phyloP scores from a whole-genome alignment of 1,284 basidiomycete species.

The Volvariella volvacea region DNA sequence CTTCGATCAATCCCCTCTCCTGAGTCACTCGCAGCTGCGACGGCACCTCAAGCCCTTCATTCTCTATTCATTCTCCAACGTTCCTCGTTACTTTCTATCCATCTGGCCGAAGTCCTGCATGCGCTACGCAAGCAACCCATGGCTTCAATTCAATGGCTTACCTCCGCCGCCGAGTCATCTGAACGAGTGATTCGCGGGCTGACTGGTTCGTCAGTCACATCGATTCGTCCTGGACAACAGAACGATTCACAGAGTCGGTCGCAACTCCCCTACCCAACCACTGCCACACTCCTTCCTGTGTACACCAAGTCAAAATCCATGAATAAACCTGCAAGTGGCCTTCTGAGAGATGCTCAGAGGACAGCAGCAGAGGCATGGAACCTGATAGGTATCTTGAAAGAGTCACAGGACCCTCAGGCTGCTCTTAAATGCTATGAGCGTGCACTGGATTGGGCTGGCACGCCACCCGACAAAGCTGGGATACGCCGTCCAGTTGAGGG shows the following conservation, averaged over 20 bases:
- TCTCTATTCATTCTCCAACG: conserved; percentile 66
- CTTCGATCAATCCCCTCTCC: conserved; percentile 59
- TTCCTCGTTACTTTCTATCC: conserved; percentile 64
- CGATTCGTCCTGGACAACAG: background rate
- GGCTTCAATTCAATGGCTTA: conserved; percentile 51
- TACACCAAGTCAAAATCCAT: conserved; percentile 43
- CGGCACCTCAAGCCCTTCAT: conserved; percentile 60
- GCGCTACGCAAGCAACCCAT: conserved; percentile 39
- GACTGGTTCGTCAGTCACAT: conserved; percentile 31
- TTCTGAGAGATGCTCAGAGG: conserved; percentile 64
- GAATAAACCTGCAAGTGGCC: conserved; percentile 45
- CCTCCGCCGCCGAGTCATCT: conserved; percentile 55
- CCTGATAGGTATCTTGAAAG: conserved; percentile 35
- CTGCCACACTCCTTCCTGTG: conserved; percentile 26
- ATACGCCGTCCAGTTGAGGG: conserved; percentile 41
- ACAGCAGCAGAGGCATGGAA: conserved; percentile 68
- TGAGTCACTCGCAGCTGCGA: conserved; percentile 30
- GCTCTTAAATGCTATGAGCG: conserved; percentile 33
- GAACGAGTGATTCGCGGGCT: conserved; percentile 58
- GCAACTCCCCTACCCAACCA: conserved; percentile 31
- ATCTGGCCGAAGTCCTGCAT: conserved; percentile 70
- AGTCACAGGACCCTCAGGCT: conserved; percentile 22
- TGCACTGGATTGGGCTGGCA: conserved; percentile 48
- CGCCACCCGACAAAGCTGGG: conserved; percentile 26
- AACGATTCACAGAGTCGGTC: conserved; percentile 10